Base-by-base conservation (phyloP, 169 alveolate species). In the Plasmodium adleri region DNA sequence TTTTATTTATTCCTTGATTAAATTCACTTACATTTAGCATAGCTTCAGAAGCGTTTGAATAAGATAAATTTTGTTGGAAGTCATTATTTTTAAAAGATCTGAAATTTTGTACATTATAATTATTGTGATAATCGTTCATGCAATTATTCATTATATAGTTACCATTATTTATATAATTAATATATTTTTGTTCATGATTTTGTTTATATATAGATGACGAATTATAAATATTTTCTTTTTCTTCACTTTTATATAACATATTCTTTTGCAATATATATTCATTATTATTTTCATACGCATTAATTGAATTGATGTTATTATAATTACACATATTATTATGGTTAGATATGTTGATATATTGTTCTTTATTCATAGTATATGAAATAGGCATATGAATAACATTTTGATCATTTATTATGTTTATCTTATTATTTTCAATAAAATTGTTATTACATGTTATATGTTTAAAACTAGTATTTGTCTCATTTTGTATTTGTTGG, bases 61-160 rank as follows among this genome's bases (percentile, higher is more conserved):
- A 32, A 32, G 45, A 32, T 32, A 32, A 32, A 32, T 6, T 8
- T 32, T 32, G 45, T 32, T 32, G 45, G 45, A 32, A 32, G 45
- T 0, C 45, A 13, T 62, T 56, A 43, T 56, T 49, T 45, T 12
- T 28, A 63, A 52, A 64, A 32, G 63, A 62, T 62, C 60, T 43
- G n/a, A 26, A 20, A 71, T 43, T 63, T 28, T 58, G 56, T 10
- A 26, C 49, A 43, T 9, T 49, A 39, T 10, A 64, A 22, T 50
- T 64, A 1, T 7, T 22, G 9, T 56, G 28, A 28, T 39, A 78
- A 43, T 63, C 17, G 52, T 78, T 78, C 26, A 45, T 26, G 45
- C 63, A 63, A 24, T 58, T 52, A 66, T 78, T 78, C 66, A 43
- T 64, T 28, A 67, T 12, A 28, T 39, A 78, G 54, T n/a, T 26